Conservation (phyloP, 176 grass and related monocot species). For the Luzula sylvatica region DNA sequence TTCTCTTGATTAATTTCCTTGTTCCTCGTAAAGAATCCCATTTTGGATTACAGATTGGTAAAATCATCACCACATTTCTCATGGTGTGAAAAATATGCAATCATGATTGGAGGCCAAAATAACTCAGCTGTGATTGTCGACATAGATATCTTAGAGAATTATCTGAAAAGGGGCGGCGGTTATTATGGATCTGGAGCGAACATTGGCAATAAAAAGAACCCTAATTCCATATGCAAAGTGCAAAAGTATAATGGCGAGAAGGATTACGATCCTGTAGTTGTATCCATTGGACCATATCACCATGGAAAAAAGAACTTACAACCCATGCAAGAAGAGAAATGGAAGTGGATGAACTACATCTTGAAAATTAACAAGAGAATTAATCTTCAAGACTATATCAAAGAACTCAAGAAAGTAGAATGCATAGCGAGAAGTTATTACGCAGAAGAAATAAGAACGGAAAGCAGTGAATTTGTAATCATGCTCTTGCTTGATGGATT, state of each 20-base stretch:
- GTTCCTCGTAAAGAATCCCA: too few species aligned
- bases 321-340: not conserved
- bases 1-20: too few species aligned
- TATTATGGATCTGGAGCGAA: too few species aligned
- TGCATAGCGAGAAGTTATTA: not conserved
- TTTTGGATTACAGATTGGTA: too few species aligned
- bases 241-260: not conserved
- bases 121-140: too few species aligned
- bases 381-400: not conserved
- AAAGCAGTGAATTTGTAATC: not conserved
- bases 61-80: too few species aligned
- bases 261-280: not conserved
- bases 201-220: too few species aligned
- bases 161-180: too few species aligned
- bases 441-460: not conserved
- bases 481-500: not conserved
- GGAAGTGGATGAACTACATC: not conserved
- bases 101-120: too few species aligned
- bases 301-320: not conserved
- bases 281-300: conserved; percentile 2
- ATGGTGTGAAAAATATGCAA: too few species aligned
- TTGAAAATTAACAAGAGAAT: not conserved
- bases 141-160: too few species aligned
- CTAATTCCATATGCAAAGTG: too few species aligned
- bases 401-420: not conserved